A percentile compares a stretch with the other conserved stretches of the same genome.
These are phyloP conservation scores for Leccinum ponderosum DNA, from an alignment of 1,284 basidiomycete species.

Conservation along the genomic window DNA sequence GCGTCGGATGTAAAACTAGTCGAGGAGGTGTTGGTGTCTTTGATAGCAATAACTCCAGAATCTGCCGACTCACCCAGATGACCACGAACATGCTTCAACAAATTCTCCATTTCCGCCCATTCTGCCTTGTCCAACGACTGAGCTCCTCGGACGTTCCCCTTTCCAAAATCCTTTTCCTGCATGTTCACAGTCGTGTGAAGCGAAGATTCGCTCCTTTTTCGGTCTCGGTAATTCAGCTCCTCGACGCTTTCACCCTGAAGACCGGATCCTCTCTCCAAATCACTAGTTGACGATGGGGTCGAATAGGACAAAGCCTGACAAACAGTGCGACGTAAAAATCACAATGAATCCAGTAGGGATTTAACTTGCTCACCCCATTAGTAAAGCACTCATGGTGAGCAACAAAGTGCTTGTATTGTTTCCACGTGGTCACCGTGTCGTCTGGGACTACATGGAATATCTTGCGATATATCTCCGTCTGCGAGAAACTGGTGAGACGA, in stretches of 20 bases:
- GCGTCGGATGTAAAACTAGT: slow-evolving; percentile 76
- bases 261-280: slow-evolving; percentile 47
- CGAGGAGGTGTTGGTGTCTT: background rate
- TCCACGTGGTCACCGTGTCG: slow-evolving; percentile 91
- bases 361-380: slow-evolving; percentile 51
- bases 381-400: slow-evolving; percentile 75
- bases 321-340: slow-evolving; percentile 1
- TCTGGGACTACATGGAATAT: slow-evolving; percentile 93
- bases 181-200: slow-evolving; percentile 11
- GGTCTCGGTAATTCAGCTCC: slow-evolving; percentile 17
- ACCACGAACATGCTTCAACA: slow-evolving; percentile 75
- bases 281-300: slow-evolving; percentile 53
- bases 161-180: slow-evolving; percentile 26
- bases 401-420: slow-evolving; percentile 88
- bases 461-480: slow-evolving; percentile 94
- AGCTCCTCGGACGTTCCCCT: slow-evolving; percentile 45
- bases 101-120: slow-evolving; percentile 83
- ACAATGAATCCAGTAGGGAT: background rate
- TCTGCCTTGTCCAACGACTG: slow-evolving; percentile 84
- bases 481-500: slow-evolving; percentile 13
- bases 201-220: slow-evolving; percentile 20
- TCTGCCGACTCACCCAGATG: slow-evolving; percentile 67
- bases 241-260: slow-evolving; percentile 22
- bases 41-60: background rate
- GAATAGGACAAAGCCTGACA: slow-evolving; percentile 45